Base-by-base conservation (phyloP, 2,329 filamentous ascomycete species). In the Colletotrichum sp. region DNA sequence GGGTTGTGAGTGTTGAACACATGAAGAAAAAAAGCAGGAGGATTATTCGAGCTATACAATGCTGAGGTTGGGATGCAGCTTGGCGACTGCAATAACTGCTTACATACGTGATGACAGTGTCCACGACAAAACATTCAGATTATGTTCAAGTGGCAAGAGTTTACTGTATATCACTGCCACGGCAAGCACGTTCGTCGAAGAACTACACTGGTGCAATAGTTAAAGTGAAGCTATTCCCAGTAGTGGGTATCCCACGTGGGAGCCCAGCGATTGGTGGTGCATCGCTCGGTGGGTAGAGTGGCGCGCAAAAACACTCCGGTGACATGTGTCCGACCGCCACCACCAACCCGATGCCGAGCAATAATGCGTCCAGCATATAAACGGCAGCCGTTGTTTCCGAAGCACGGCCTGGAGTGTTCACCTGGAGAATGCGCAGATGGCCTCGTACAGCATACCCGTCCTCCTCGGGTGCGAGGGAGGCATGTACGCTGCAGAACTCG, bases 241-340 rank as follows among this genome's bases (percentile, higher is more conserved):
- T 36, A 66, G 77, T 24, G 77, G 60, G 73, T 78, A 12, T n/a
- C 69, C 72, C 18, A 21, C 30, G 12, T 72, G 63, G 77, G 57
- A 74, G 77, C 18, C 36, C 70, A 39, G 28, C 34, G 30, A 70
- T 75, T 30, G 44, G 64, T 32, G 26, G 55, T 73, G 32, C 21
- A 36, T n/a, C 18, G 36, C 18, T n/a, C 21, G 6, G n/a, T 30
- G 8, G 10, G n/a, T 2, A 36, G 8, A 44, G 10, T 28, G 32
- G 62, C 32, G 30, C 30, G 7, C 32, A n/a, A n/a, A 18, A 30
- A 60, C 30, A 32, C 57, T n/a, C 26, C 16, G 16, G 26, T 28
- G n/a, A 60, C 57, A 28, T 18, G 24, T 32, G 26, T 60, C 57
- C 57, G 26, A 60, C 26, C 26, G 44, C 44, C 44, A 52, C 44